Evolutionary conservation across 176 grass and related monocot species (phyloP), one percentile per base, ranked within the genome.

Genomic region (Olyra latifolia): DNA sequence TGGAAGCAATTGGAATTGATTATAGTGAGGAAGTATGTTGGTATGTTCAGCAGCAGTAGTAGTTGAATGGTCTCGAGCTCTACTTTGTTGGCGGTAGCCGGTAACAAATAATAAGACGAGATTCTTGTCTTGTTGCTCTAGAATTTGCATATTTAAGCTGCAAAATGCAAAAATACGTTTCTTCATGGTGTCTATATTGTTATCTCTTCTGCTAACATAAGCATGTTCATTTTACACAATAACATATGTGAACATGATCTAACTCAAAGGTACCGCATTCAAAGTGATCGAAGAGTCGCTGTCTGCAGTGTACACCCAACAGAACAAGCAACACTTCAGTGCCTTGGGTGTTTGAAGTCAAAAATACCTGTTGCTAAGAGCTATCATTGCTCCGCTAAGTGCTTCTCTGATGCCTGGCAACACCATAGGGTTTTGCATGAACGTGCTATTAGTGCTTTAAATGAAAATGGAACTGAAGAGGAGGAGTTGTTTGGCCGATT

Each of bases 341-440:
- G 94, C 64, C 40, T 97, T 20, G 88, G 88, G 35, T 97, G 94
- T 83, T n/a, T 97, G 29, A 97, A 97, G 77, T 89, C 86, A 80
- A 97, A 97, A 87, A 88, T 93, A 75, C 91, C 94, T 77, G 69
- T 86, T 82, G 81, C 86, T 23, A 97, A 91, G 82, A 93, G 94
- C 82, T 97, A 91, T 44, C 94, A 97, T 74, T 97, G 94, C 62
- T 85, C 88, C 23, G 24, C 94, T 79, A 97, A 82, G 83, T 97
- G 94, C 45, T 93, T 97, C 77, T 74, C 86, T 77, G 91, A 97
- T 80, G 88, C 91, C 27, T 97, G 94, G 94, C 91, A 89, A 54
- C 91, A 91, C 56, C 94, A 97, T 77, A 70, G 69, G 50, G 81
- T 86, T 84, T 87, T 97, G 65, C 94, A 97, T 68, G 94, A 97